Conservation (phyloP, 2,329 filamentous ascomycete genomes). For the Xylariales sp. region DNA sequence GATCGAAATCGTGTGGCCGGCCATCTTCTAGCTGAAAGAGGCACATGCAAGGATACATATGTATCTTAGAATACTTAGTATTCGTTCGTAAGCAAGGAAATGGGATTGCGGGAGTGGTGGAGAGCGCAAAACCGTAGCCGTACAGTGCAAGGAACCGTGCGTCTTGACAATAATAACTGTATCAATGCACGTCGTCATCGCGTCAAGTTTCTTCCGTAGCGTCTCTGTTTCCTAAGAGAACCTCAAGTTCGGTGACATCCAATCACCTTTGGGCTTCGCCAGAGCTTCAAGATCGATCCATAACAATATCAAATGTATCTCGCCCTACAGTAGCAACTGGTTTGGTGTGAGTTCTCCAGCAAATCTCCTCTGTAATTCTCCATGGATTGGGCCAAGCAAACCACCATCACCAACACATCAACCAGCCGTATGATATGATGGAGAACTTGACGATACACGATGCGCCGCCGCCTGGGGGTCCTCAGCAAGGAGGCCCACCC, state of each 20-base stretch:
- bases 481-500: constrained; percentile 11
- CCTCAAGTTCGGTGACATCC: constrained; percentile 3
- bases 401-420: constrained; percentile 3
- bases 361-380: constrained; percentile 4
- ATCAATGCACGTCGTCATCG: constrained; percentile 8
- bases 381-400: constrained; percentile 12
- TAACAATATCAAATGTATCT: no score
- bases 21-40: neutral
- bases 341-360: no score
- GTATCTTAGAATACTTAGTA: no score
- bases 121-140: no score
- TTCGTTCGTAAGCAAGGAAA: no score
- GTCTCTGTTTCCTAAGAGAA: neutral
- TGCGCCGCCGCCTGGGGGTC: constrained; percentile 36
- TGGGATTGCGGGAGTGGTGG: no score
- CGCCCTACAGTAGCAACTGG: no score
- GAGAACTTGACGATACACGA: constrained; percentile 51
- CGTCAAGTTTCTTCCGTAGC: constrained; percentile 14
- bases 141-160: no score
- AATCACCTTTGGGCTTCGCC: neutral
- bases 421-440: constrained; percentile 35
- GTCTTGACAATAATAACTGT: no score
- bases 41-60: no score
- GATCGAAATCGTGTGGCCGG: no score
- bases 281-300: no score